Evolutionary conservation across 2,329 filamentous ascomycete genomes (phyloP).

Genomic region (Clarireedia monteithiana): DNA sequence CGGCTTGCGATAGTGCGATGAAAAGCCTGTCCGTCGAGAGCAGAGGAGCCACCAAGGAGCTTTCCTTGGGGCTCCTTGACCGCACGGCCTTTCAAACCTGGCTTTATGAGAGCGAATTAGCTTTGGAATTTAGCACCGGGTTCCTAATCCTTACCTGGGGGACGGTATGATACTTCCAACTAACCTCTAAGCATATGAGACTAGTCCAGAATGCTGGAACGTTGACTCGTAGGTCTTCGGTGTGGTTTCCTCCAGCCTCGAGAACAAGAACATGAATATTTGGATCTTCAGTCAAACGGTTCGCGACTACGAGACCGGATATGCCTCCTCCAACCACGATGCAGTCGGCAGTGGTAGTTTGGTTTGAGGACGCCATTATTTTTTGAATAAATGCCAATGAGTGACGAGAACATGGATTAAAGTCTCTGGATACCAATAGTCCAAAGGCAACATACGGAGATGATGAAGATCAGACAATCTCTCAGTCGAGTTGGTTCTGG

Average conservation of each 20-base stretch:
- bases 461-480: too few relatives aligned
- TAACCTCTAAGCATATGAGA: slow-evolving; percentile 29
- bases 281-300: slow-evolving; percentile 21
- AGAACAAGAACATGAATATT: slow-evolving; percentile 34
- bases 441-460: too few relatives aligned
- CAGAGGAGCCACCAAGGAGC: slow-evolving; percentile 32
- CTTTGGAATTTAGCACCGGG: not conserved
- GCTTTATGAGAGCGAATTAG: not conserved
- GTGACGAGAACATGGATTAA: too few relatives aligned
- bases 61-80: slow-evolving; percentile 25
- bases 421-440: too few relatives aligned
- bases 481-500: too few relatives aligned
- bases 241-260: slow-evolving; percentile 33
- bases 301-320: slow-evolving; percentile 27
- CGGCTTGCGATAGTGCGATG: slow-evolving; percentile 13
- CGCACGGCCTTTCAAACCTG: not conserved
- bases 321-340: not conserved
- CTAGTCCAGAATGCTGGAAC: slow-evolving; percentile 20
- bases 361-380: not conserved
- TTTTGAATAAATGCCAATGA: not conserved
- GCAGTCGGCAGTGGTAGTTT: not conserved
- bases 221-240: slow-evolving; percentile 29
- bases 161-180: slow-evolving; percentile 34
- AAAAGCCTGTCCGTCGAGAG: slow-evolving; percentile 26
- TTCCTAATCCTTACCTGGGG: slow-evolving; percentile 29